A percentile compares a stretch with the other conserved stretches of the same genome.
phyloP scores from a whole-genome alignment of 2,329 filamentous ascomycete species.

The Balansia obtecta region DNA sequence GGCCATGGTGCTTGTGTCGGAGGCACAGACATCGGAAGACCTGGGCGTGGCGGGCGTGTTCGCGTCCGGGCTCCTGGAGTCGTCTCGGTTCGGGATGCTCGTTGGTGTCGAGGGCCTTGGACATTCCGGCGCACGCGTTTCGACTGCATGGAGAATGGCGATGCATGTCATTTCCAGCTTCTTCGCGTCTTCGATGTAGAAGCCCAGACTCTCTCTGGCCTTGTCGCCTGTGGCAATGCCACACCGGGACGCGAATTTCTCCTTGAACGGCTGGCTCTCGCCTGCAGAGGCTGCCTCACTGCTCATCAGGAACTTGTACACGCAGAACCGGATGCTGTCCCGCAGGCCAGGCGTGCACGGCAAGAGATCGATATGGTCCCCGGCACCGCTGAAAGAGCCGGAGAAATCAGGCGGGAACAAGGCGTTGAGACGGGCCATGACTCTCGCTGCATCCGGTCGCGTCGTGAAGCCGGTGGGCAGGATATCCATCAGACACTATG shows the following conservation, averaged over 20 bases:
- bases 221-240: slow-evolving; percentile 18
- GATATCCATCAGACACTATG: slow-evolving; percentile 2
- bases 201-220: slow-evolving; percentile 16
- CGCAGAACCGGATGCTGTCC: slow-evolving; percentile 22
- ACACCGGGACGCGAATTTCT: slow-evolving; percentile 22
- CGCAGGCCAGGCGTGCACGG: slow-evolving; percentile 20
- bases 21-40: background rate
- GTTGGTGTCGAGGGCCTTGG: slow-evolving; percentile 5
- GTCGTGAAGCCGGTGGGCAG: slow-evolving; percentile 2
- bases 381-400: slow-evolving; percentile 9
- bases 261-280: slow-evolving; percentile 14
- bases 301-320: slow-evolving; percentile 22
- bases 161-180: slow-evolving; percentile 21
- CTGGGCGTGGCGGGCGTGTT: background rate
- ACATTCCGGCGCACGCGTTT: background rate
- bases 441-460: slow-evolving; percentile 9
- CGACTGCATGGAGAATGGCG: slow-evolving; percentile 11
- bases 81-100: slow-evolving; percentile 5
- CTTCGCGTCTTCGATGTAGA: slow-evolving; percentile 21
- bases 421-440: slow-evolving; percentile 24
- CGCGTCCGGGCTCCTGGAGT: slow-evolving; percentile 6
- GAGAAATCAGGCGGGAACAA: slow-evolving; percentile 18
- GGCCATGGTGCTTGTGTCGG: slow-evolving; percentile 3
- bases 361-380: slow-evolving; percentile 14
- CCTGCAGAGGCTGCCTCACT: slow-evolving; percentile 10